Conservation (phyloP, 768 basidiomycete species). For the Tephrocybe sp. region DNA sequence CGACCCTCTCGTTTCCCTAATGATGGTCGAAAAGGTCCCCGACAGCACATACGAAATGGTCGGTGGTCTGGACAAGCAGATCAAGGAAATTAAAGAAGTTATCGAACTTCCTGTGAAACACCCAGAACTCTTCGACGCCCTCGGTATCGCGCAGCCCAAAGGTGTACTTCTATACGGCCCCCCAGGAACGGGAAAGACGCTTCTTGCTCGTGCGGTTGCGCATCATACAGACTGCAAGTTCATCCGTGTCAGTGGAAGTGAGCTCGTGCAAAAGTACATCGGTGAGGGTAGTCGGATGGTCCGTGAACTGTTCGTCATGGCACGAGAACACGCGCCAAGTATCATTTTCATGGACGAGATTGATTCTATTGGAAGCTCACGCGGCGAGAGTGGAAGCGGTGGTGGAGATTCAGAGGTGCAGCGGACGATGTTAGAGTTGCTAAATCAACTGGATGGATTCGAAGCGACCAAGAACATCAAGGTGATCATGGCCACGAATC, state of each 20-base stretch:
- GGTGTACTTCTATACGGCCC: slow-evolving; percentile 95
- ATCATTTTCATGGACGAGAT: slow-evolving; percentile 99
- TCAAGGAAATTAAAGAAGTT: slow-evolving; percentile 96
- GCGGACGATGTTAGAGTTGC: slow-evolving; percentile 84
- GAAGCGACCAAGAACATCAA: slow-evolving; percentile 99
- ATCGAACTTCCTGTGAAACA: slow-evolving; percentile 98
- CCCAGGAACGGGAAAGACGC: slow-evolving; percentile 94
- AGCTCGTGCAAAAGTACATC: slow-evolving; percentile 97
- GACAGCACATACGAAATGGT: slow-evolving; percentile 99
- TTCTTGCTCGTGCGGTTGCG: slow-evolving; percentile 92
- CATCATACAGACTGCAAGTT: slow-evolving; percentile 98
- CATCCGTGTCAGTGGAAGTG: slow-evolving; percentile 91
- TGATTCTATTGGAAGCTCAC: slow-evolving; percentile 91
- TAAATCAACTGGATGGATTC: slow-evolving; percentile 89
- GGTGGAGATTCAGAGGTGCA: slow-evolving; percentile 89
- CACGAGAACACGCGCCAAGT: slow-evolving; percentile 92
- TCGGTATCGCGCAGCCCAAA: slow-evolving; percentile 96
- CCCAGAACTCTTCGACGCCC: slow-evolving; percentile 92
- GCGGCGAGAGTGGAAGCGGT: slow-evolving; percentile 89
- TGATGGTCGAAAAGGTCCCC: slow-evolving; percentile 99
- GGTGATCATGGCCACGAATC: slow-evolving; percentile 94
- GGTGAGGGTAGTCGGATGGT: slow-evolving; percentile 98
- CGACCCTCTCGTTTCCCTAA: slow-evolving; percentile 95
- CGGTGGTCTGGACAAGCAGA: slow-evolving; percentile 91
- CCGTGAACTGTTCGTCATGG: slow-evolving; percentile 97